phyloP scores from a whole-genome alignment of 2,329 filamentous ascomycete species.

The Apiospora sp. region DNA sequence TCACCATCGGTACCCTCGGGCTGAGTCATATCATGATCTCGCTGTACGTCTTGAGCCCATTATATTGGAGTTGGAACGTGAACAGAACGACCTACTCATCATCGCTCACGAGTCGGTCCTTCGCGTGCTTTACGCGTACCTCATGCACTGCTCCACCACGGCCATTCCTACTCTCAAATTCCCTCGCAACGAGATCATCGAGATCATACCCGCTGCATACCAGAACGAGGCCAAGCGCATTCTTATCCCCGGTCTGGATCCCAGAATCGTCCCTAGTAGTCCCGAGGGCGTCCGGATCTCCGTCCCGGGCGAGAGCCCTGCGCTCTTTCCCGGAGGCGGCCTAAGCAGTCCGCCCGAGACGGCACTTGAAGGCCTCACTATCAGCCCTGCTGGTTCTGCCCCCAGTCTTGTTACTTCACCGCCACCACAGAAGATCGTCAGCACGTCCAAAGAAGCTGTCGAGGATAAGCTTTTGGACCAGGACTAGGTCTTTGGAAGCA shows the following conservation, averaged over 20 bases:
- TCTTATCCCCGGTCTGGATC: conserved; percentile 75
- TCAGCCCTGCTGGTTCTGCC: background rate
- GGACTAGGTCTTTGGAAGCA: conserved; percentile 34
- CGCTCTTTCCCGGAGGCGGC: conserved; percentile 55
- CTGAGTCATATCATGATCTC: conserved; percentile 98
- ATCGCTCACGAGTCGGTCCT: conserved; percentile 99
- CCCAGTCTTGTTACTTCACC: conserved; percentile 32
- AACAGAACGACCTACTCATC: conserved; percentile 97
- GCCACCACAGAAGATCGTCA: conserved; percentile 40
- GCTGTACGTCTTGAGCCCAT: conserved; percentile 98
- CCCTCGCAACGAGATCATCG: conserved; percentile 95
- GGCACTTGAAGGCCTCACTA: conserved; percentile 39
- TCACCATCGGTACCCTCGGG: conserved; percentile 93
- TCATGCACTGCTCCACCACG: conserved; percentile 97
- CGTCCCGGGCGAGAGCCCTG: conserved; percentile 62
- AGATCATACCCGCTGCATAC: conserved; percentile 97
- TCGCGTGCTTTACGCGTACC: conserved; percentile 93
- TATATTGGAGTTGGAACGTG: conserved; percentile 94
- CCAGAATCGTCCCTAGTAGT: conserved; percentile 75
- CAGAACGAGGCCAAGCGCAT: conserved; percentile 95
- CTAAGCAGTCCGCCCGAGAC: conserved; percentile 56
- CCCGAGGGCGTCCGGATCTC: conserved; percentile 85
- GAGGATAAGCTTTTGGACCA: conserved; percentile 43
- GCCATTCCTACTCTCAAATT: conserved; percentile 95
- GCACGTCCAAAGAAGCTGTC: conserved; percentile 41